Base-by-base conservation (phyloP, 1,139 yeast genomes). In the Kodamaea plutei region DNA sequence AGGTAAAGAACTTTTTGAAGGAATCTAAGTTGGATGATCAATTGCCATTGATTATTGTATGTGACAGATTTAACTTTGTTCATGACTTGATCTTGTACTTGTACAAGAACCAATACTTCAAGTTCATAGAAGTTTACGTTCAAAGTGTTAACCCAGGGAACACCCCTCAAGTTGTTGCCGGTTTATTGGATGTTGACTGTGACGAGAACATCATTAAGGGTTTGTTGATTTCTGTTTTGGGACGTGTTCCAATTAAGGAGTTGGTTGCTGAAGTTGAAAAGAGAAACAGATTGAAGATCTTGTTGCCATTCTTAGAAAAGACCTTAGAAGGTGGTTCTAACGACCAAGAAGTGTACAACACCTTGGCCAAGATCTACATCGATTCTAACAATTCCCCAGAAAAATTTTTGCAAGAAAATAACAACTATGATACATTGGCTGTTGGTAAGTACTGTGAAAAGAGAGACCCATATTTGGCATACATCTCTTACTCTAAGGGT, bases 371-470 rank as follows among this genome's bases (percentile, higher is more conserved):
- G 69, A 93, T 93, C 47, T 91, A 93, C 69, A 91, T 91, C 52
- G 99, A 91, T 60, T 84, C 95, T 38, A 91, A 91, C 71, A 93
- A 91, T 65, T 83, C 89, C 45, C 98, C 99, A 26, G 98, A 91
- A 58, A 88, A 88, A 61, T 93, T 93, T 69, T 74, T 91, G 66
- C 82, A 80, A 58, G 98, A 91, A 60, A 93, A 91, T 58, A 72
- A 79, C 48, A 72, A 76, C 52, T 91, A 93, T 64, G 94, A 91
- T 61, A 84, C 98, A 15, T 69, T 85, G 47, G 84, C 84, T 47
- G 96, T 91, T 48, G 99, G 98, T 72, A 88, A 81, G 56, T 91
- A 91, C 70, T 93, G 99, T 74, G 99, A 93, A 63, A 91, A 87
- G 77, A 83, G 98, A 61, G 99, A 91, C 54, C 99, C 99, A 39